Conservation (phyloP, 2,329 filamentous ascomycete genomes). For the Chalaropsis ovoidea region DNA sequence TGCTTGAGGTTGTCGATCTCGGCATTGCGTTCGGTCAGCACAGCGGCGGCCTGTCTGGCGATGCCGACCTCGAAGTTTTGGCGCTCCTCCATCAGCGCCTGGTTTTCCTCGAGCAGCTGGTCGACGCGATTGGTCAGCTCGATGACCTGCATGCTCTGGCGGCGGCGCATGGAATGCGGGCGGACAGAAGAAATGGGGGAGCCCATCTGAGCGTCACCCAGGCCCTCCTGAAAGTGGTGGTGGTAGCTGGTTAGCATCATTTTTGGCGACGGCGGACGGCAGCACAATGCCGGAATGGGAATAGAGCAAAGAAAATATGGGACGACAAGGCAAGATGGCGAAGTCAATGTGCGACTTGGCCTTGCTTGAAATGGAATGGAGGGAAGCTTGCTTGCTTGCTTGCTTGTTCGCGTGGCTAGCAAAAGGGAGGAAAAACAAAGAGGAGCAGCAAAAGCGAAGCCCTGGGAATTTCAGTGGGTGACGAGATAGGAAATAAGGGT, state of each 20-base stretch:
- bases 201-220: constrained; percentile 74
- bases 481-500: constrained; percentile 13
- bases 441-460: constrained; percentile 10
- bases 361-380: constrained; percentile 14
- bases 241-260: constrained; percentile 25
- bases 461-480: background rate
- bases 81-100: constrained; percentile 62
- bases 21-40: constrained; percentile 69
- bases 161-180: constrained; percentile 89
- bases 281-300: background rate
- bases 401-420: constrained; percentile 12
- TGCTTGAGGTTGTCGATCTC: constrained; percentile 76
- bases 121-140: constrained; percentile 82
- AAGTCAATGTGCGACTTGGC: constrained; percentile 3
- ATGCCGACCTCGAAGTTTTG: constrained; percentile 56
- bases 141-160: constrained; percentile 93
- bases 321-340: background rate
- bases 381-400: background rate
- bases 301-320: constrained; percentile 1
- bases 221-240: constrained; percentile 61
- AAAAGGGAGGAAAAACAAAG: constrained; percentile 16
- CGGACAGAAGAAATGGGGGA: constrained; percentile 88
- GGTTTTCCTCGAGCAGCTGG: constrained; percentile 76
- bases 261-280: background rate
- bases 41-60: constrained; percentile 55